Evolutionary conservation across 345 rosid species (phyloP).

Genomic region (Eucalyptus shirleyi): DNA sequence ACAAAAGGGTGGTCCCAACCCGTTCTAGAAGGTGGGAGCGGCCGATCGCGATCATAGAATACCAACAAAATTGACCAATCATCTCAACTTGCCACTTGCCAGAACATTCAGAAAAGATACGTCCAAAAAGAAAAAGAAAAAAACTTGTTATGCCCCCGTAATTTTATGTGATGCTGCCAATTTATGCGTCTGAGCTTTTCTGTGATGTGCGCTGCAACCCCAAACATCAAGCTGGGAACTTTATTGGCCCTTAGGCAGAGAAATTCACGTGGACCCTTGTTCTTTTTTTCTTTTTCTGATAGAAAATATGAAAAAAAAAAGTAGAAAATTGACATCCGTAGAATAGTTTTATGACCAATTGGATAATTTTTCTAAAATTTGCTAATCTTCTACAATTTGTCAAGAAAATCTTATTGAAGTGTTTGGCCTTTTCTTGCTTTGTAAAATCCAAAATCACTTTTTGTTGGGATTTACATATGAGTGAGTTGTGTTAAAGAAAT

Average conservation of each 20-base stretch:
- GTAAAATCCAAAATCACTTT: not conserved
- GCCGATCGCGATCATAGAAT: not conserved
- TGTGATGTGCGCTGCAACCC: not conserved
- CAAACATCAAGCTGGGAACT: not conserved
- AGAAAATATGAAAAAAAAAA: not conserved
- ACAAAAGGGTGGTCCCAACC: not conserved
- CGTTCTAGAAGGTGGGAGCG: not conserved
- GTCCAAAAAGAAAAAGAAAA: not conserved
- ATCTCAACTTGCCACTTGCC: not conserved
- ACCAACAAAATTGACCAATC: not conserved
- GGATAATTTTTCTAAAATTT: not conserved
- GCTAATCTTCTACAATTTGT: not conserved
- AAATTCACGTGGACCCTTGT: not conserved
- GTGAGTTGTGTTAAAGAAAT: no score
- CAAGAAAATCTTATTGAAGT: not conserved
- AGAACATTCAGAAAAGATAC: not conserved
- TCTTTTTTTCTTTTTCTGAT: not conserved
- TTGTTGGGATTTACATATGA: no score
- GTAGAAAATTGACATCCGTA: rapidly evolving
- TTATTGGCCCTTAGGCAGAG: not conserved
- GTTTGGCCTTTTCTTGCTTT: not conserved
- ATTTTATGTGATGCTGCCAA: not conserved
- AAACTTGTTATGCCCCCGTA: not conserved
- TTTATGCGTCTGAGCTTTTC: not conserved
- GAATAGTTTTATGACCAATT: rapidly evolving